Conservation (phyloP, 371 early-diverging fungal species). For the Syncephalastrum contaminatum region DNA sequence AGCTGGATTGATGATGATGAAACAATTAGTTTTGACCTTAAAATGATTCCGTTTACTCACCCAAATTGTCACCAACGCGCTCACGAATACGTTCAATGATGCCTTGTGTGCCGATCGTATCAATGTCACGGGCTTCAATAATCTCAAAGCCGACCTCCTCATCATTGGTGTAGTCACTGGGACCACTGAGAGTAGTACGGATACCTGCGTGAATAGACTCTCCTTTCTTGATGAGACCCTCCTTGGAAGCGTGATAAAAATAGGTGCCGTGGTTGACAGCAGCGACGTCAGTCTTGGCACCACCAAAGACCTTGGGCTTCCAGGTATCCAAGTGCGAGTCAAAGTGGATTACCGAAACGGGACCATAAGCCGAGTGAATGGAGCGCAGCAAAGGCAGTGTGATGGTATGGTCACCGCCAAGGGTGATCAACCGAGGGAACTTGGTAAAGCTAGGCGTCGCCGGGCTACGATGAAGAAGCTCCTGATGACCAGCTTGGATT, state of each 20-base stretch:
- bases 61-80: slow-evolving; percentile 21
- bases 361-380: slow-evolving; percentile 22
- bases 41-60: too few species aligned
- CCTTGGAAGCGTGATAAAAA: slow-evolving; percentile 36
- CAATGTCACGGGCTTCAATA: slow-evolving; percentile 32
- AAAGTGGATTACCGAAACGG: slow-evolving; percentile 33
- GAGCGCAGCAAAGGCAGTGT: slow-evolving; percentile 20
- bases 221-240: slow-evolving; percentile 35
- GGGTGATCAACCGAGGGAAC: slow-evolving; percentile 20
- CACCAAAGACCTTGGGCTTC: slow-evolving; percentile 12
- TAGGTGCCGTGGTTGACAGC: slow-evolving; percentile 25
- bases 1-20: slow-evolving; percentile 2
- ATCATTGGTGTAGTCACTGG: slow-evolving; percentile 28
- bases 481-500: slow-evolving; percentile 16
- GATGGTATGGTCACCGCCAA: slow-evolving; percentile 31
- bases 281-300: slow-evolving; percentile 12
- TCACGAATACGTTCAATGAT: slow-evolving; percentile 29
- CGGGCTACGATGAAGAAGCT: slow-evolving; percentile 15
- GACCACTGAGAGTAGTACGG: slow-evolving; percentile 26
- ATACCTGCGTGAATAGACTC: slow-evolving; percentile 38
- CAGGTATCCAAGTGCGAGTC: slow-evolving; percentile 37
- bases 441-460: slow-evolving; percentile 1
- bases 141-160: slow-evolving; percentile 27
- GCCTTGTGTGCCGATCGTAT: slow-evolving; percentile 27
- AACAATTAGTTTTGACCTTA: too few species aligned